phyloP scores from a whole-genome alignment of 2,329 filamentous ascomycete species.

The Myriangium duriaei region DNA sequence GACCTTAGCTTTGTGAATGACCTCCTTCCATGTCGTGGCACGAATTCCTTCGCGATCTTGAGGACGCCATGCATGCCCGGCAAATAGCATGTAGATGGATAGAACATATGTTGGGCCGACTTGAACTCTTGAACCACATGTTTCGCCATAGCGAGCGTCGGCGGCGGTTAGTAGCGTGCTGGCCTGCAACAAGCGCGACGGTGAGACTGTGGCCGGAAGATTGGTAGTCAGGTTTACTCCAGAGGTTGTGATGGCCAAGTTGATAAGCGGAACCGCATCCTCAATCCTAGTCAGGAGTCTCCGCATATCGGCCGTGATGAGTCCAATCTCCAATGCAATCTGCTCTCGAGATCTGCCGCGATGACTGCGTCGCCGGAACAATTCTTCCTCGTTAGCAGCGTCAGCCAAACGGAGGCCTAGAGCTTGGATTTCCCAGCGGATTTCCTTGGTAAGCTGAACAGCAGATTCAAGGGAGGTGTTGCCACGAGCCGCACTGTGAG shows the following conservation, averaged over 20 bases:
- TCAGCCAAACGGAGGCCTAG: constrained; percentile 63
- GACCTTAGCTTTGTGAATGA: constrained; percentile 82
- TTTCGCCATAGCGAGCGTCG: constrained; percentile 66
- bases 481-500: constrained; percentile 50
- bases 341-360: constrained; percentile 40
- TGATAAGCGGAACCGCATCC: constrained; percentile 80
- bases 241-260: constrained; percentile 85
- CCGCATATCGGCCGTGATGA: constrained; percentile 64
- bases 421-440: constrained; percentile 71
- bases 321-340: constrained; percentile 52
- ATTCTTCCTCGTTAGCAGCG: constrained; percentile 53
- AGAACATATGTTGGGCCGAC: constrained; percentile 78
- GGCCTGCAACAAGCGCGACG: constrained; percentile 79
- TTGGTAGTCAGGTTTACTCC: constrained; percentile 75
- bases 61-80: constrained; percentile 54
- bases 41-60: constrained; percentile 46
- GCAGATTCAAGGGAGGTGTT: constrained; percentile 76
- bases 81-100: constrained; percentile 91
- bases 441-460: constrained; percentile 64
- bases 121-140: constrained; percentile 54
- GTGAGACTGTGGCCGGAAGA: constrained; percentile 71
- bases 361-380: constrained; percentile 30
- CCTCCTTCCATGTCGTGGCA: constrained; percentile 83
- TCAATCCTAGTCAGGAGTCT: constrained; percentile 67
- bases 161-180: constrained; percentile 82